These are phyloP conservation scores for Neurospora sp. DNA, from an alignment of 495 filamentous ascomycete genomes.

Conservation along the genomic window DNA sequence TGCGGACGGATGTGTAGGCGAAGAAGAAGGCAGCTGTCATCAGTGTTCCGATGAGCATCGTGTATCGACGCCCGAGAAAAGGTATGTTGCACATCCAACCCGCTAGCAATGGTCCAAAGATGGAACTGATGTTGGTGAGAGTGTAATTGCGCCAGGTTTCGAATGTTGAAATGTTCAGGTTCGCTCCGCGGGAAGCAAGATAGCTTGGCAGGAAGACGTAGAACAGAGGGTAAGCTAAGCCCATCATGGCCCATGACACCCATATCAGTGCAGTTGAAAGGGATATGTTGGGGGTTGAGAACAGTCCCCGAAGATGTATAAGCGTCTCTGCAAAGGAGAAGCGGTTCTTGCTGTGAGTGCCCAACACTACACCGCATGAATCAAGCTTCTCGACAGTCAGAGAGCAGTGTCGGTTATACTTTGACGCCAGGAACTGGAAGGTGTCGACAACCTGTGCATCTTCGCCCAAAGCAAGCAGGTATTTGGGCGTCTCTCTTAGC, in stretches of 20 bases:
- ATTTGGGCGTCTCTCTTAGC: constrained; percentile 64
- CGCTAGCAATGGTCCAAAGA: constrained; percentile 56
- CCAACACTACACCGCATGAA: constrained; percentile 36
- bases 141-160: constrained; percentile 65
- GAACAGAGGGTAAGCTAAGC: constrained; percentile 59
- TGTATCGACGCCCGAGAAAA: constrained; percentile 51
- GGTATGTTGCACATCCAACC: constrained; percentile 51
- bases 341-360: constrained; percentile 29
- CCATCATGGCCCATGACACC: constrained; percentile 61
- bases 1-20: constrained; percentile 55
- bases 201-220: constrained; percentile 54
- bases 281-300: constrained; percentile 48
- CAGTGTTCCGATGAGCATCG: constrained; percentile 55
- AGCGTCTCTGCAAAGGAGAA: constrained; percentile 41
- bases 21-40: constrained; percentile 60
- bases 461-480: constrained; percentile 52
- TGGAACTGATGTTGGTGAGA: constrained; percentile 52
- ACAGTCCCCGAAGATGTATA: constrained; percentile 54
- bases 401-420: constrained; percentile 52
- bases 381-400: constrained; percentile 53
- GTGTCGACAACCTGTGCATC: constrained; percentile 53
- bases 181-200: constrained; percentile 28
- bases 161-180: constrained; percentile 33
- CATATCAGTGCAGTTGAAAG: constrained; percentile 56
- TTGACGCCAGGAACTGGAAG: constrained; percentile 50